These are phyloP conservation scores for Piper longum DNA, from an alignment of 164 flowering plant genomes.

Conservation along the genomic window DNA sequence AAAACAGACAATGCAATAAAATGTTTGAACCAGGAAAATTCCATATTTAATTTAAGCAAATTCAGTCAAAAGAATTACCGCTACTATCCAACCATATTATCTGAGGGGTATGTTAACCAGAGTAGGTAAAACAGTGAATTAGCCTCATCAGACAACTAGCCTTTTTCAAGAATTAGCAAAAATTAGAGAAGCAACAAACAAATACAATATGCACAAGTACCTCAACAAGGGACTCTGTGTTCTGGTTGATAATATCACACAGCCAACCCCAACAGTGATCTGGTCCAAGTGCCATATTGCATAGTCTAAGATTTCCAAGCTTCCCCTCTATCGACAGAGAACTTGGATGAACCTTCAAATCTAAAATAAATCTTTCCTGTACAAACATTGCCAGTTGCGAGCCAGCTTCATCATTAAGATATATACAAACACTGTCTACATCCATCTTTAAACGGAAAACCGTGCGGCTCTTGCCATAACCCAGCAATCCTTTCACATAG, in stretches of 20 bases:
- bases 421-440: constrained; percentile 72
- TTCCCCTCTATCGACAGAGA: constrained; percentile 85
- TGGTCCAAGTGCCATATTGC: constrained; percentile 70
- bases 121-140: too few relatives aligned
- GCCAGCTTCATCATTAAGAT: constrained; percentile 92
- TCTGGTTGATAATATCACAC: constrained; percentile 88
- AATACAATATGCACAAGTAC: constrained; percentile 18
- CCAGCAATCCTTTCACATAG: constrained; percentile 72
- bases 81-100: too few relatives aligned
- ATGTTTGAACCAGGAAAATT: too few relatives aligned
- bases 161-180: too few relatives aligned
- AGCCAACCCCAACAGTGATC: constrained; percentile 90
- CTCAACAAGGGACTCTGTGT: constrained; percentile 83
- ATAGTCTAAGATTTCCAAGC: constrained; percentile 74
- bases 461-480: constrained; percentile 86
- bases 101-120: too few relatives aligned
- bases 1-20: background rate
- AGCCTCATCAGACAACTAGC: too few relatives aligned
- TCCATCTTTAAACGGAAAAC: constrained; percentile 76
- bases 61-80: too few relatives aligned
- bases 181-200: too few relatives aligned
- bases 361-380: constrained; percentile 80
- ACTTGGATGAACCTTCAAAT: constrained; percentile 87
- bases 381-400: constrained; percentile 90
- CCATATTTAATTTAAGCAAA: too few relatives aligned